Conservation (phyloP, 805 yeast genomes). For the Sporopachydermia quercuum region DNA sequence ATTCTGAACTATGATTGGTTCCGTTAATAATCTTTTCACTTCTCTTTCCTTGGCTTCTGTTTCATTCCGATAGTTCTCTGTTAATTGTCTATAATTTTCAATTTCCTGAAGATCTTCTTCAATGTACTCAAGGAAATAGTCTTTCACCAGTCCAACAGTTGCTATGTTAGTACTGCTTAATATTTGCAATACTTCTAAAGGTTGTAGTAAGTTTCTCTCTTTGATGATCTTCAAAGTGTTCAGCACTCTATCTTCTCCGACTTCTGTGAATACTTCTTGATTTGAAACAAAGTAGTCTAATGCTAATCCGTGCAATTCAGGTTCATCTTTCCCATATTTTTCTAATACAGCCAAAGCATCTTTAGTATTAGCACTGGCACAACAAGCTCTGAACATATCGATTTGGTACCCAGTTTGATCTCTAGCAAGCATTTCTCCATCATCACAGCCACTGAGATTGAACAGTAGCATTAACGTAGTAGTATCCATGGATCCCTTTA, state of each 20-base stretch:
- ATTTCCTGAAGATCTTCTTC: slow-evolving; percentile 48
- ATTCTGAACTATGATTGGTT: slow-evolving; percentile 42
- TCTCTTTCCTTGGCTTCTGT: slow-evolving; percentile 37
- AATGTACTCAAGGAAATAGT: slow-evolving; percentile 48
- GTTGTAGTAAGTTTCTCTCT: slow-evolving; percentile 40
- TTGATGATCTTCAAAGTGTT: slow-evolving; percentile 39
- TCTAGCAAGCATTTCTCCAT: slow-evolving; percentile 15
- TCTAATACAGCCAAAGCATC: slow-evolving; percentile 43
- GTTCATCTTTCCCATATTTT: slow-evolving; percentile 45
- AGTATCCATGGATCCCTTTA: slow-evolving; percentile 37
- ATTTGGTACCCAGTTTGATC: slow-evolving; percentile 31
- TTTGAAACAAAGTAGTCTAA: slow-evolving; percentile 47
- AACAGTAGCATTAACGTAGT: slow-evolving; percentile 41
- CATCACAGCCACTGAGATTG: slow-evolving; percentile 26
- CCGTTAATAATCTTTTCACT: slow-evolving; percentile 33
- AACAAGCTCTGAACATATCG: slow-evolving; percentile 51
- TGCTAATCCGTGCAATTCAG: slow-evolving; percentile 51
- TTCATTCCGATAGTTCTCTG: slow-evolving; percentile 54
- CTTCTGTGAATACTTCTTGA: slow-evolving; percentile 30
- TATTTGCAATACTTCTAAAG: slow-evolving; percentile 63
- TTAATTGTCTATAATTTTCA: slow-evolving; percentile 48
- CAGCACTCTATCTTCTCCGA: slow-evolving; percentile 36
- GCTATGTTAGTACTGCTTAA: slow-evolving; percentile 48
- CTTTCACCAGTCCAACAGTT: slow-evolving; percentile 58
- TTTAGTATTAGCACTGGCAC: slow-evolving; percentile 39